Evolutionary conservation across 345 rosid species (phyloP), one percentile per base, ranked within the genome.

Genomic region (Corchorus capsularis): DNA sequence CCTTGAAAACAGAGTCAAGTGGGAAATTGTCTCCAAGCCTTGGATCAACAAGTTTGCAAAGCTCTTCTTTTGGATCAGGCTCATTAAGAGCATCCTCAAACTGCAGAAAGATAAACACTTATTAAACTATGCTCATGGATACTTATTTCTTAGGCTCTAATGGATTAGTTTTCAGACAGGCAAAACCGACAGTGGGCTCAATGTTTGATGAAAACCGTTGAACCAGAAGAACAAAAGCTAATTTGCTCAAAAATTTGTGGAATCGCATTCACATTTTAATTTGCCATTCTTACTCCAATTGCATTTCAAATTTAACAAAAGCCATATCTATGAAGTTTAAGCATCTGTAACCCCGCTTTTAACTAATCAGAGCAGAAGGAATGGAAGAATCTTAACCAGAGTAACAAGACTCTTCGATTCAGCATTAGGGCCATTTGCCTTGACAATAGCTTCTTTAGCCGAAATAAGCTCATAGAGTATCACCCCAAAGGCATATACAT

Each of bases 401-500:
- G 89, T 92, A 75, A 96, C 97, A 14, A 96, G 98, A 62, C 98
- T 94, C 81, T 81, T 91, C 35, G 97, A 80, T 70, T 92, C 97
- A 71, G 90, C 74, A 64, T 45, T 20, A 11, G 91, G 53, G 64
- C 78, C 88, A 19, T 78, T 87, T 14, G 64, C 15, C 85, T 86
- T 92, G 79, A 93, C 94, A n/a, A 96, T 88, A 14, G 98, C 98
- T 20, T 85, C 92, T 83, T 93, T 96, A 4, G 94, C 99, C 62
- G 99, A 93, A 37, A 96, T 90, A 72, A 96, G 93, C 71, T 96
- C 99, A 57, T 90, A 96, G 27, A 96, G 95, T 67, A 96, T 97
- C 75, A 96, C 99, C 45, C 99, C 99, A 69, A 96, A 92, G 16
- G 99, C 99, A 60, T 86, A 96, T 34, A 96, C 98, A 83, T 95